Evolutionary conservation across 2,329 filamentous ascomycete species (phyloP), one percentile per base, ranked within the genome.

Genomic region (Coniochaeta hoffmannii): DNA sequence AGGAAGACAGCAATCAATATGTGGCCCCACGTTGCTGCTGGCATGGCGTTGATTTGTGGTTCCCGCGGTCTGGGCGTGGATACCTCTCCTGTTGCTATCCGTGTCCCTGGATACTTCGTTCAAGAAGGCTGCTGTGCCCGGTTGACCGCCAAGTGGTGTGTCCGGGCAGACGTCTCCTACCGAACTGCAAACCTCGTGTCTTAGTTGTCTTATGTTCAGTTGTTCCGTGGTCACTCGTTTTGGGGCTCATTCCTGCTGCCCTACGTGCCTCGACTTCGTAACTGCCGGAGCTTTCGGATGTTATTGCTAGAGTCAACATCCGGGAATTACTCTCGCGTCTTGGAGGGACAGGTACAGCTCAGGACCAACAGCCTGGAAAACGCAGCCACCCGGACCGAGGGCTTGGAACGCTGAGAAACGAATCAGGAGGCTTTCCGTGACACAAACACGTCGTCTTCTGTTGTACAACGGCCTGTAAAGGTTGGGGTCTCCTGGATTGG

Each of bases 11-110:
- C 22, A 46, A 31, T 51, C n/a, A 17, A 32, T 26, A 24, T 17
- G 28, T 51, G 49, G 49, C 49, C 49, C 49, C 49, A 51, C 49
- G 49, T 19, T 31, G 49, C n/a, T 34, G 49, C 41, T 46, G 28
- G 49, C 31, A 34, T 6, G 49, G 28, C 15, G 30, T 22, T 34
- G 31, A 12, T 31, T 51, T 51, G 49, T 51, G 14, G 17, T 34
- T 34, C 31, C 28, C 30, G 28, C 49, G 28, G 49, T 34, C 31
- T 14, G 49, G 28, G 31, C n/a, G 31, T 34, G 49, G 30, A 51
- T 51, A 46, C 30, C 30, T 28, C 19, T 51, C 17, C 49, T 51
- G 49, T 28, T 51, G 49, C 49, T 51, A 31, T 51, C 49, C 49
- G 49, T 50, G 46, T 9, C 22, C 22, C 17, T 7, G 31, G 49